Percentiles rank a stretch among this genome's conserved stretches.
Evolutionary conservation across 2,329 filamentous ascomycete species (phyloP).

Genomic region (Xylariaceae sp.): DNA sequence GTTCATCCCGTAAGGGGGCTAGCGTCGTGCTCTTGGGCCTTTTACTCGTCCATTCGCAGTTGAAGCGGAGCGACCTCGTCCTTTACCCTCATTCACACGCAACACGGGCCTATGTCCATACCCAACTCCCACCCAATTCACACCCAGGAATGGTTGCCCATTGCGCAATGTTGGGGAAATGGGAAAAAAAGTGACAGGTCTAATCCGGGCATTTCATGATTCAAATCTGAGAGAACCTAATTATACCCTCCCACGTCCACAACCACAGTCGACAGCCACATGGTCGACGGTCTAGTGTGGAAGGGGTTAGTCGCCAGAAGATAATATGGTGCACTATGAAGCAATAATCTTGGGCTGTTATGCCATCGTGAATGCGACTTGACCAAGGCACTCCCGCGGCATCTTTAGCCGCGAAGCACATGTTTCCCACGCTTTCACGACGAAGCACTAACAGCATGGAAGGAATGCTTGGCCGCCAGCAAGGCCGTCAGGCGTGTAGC

Average conservation of each 20-base stretch:
- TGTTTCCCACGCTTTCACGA: background rate
- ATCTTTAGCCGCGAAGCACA: background rate
- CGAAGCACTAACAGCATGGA: no score
- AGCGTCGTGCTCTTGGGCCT: no score
- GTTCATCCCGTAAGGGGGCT: no score
- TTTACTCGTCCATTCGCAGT: no score
- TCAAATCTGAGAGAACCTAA: no score
- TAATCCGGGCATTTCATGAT: background rate
- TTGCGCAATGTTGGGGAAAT: background rate
- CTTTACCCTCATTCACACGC: background rate
- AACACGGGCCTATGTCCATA: background rate
- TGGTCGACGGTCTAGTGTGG: no score
- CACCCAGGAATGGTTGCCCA: background rate
- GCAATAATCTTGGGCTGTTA: background rate
- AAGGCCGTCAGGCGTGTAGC: no score
- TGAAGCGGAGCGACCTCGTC: background rate
- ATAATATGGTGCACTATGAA: background rate
- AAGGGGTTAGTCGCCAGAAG: no score
- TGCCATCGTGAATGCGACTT: background rate
- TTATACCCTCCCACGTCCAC: no score
- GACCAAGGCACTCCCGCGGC: background rate
- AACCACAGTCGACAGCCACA: no score
- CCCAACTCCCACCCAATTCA: background rate
- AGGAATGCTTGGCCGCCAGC: no score
- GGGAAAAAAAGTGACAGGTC: background rate